These are phyloP conservation scores for Talaromyces ruber DNA, from an alignment of 495 filamentous ascomycete genomes.

Conservation along the genomic window DNA sequence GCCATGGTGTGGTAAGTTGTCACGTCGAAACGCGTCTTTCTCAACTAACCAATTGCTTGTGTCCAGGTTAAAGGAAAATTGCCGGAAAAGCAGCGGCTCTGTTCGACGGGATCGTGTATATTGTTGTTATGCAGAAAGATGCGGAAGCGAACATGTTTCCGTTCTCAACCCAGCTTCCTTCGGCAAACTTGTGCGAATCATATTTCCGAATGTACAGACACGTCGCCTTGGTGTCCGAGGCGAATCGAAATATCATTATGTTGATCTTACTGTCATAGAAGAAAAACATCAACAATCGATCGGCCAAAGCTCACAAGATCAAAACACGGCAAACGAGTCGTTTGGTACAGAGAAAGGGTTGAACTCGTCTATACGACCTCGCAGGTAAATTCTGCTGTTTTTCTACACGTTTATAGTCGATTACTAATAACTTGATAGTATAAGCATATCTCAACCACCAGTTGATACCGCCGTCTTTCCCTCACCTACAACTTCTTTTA, in stretches of 20 bases:
- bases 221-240: conserved; percentile 85
- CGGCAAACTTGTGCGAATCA: conserved; percentile 90
- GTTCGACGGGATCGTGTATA: conserved; percentile 91
- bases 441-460: conserved; percentile 40
- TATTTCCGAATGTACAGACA: conserved; percentile 91
- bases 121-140: conserved; percentile 82
- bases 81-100: conserved; percentile 69
- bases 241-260: conserved; percentile 98
- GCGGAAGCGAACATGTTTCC: conserved; percentile 84
- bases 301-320: conserved; percentile 17
- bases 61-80: conserved; percentile 72
- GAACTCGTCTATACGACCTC: conserved; percentile 2
- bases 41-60: background rate
- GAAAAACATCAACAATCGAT: conserved; percentile 34
- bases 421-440: conserved; percentile 13
- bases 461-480: conserved; percentile 64
- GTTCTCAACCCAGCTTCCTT: conserved; percentile 94
- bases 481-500: conserved; percentile 41
- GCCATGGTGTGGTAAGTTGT: conserved; percentile 85
- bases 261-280: conserved; percentile 65
- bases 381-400: conserved; percentile 3
- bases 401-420: background rate
- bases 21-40: background rate
- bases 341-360: background rate
- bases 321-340: conserved; percentile 13